A percentile compares a stretch with the other conserved stretches of the same genome.
These are phyloP conservation scores for Zygnema circumcarinatum DNA, from an alignment of 139 green algal genomes.

Conservation along the genomic window DNA sequence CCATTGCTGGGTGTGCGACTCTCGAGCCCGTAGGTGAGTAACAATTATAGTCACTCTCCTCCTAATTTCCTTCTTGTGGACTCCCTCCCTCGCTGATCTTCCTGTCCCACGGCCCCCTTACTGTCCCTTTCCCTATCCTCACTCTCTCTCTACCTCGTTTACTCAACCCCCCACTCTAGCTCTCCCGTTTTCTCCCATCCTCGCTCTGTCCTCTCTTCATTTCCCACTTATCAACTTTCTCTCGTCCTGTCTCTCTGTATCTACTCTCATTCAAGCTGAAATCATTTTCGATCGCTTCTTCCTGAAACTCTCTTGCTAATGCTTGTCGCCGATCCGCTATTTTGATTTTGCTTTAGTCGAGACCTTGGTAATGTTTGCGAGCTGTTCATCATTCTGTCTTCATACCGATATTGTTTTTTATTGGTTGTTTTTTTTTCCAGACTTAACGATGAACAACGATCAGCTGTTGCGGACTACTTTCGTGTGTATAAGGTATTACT, in stretches of 20 bases:
- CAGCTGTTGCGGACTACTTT: slow-evolving; percentile 86
- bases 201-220: not conserved
- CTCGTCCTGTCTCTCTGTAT: not conserved
- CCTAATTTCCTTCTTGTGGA: not conserved
- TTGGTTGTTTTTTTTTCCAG: slow-evolving; percentile 12
- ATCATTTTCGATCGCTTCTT: no score
- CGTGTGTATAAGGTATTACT: slow-evolving; percentile 81
- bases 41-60: not conserved
- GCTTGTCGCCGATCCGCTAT: no score
- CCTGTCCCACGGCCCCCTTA: not conserved
- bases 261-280: no score
- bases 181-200: not conserved
- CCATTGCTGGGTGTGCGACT: slow-evolving; percentile 97
- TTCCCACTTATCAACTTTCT: not conserved
- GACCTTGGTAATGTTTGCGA: no score
- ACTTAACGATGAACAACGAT: slow-evolving; percentile 87
- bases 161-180: not conserved
- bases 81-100: not conserved
- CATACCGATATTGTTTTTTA: no score
- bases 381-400: no score
- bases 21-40: slow-evolving; percentile 54
- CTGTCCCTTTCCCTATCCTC: not conserved
- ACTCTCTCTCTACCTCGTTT: not conserved
- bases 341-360: no score
- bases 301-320: no score